These are phyloP conservation scores for Wickerhamomyces rabaulensis DNA, from an alignment of 805 yeast species.

Conservation along the genomic window DNA sequence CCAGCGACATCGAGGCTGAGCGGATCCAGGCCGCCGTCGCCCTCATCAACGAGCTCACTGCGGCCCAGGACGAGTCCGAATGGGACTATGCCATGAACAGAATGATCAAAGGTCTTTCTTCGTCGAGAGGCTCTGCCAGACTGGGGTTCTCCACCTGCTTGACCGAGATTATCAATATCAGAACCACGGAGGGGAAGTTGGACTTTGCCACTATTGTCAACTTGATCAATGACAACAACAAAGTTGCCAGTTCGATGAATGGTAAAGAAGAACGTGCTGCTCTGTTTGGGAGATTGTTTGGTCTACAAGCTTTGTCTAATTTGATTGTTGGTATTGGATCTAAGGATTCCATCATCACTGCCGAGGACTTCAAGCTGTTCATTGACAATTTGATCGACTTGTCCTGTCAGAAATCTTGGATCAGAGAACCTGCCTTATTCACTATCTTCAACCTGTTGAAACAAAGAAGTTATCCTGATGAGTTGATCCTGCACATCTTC, in stretches of 20 bases:
- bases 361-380: constrained; percentile 33
- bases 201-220: constrained; percentile 33
- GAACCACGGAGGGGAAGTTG: constrained; percentile 28
- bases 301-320: constrained; percentile 68
- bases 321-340: constrained; percentile 11
- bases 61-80: constrained; percentile 42
- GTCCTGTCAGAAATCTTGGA: constrained; percentile 70
- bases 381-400: constrained; percentile 48
- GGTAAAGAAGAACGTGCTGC: constrained; percentile 82
- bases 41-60: constrained; percentile 54
- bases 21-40: constrained; percentile 67
- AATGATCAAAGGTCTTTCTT: constrained; percentile 73
- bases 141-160: constrained; percentile 86
- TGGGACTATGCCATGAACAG: constrained; percentile 81
- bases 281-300: constrained; percentile 80
- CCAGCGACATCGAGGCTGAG: constrained; percentile 70
- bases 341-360: constrained; percentile 6
- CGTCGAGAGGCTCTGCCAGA: constrained; percentile 79
- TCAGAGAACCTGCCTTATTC: constrained; percentile 73
- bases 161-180: constrained; percentile 52
- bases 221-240: constrained; percentile 31
- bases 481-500: constrained; percentile 29
- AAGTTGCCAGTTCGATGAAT: constrained; percentile 40
- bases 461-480: constrained; percentile 19
- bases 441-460: constrained; percentile 57